Conservation (phyloP, 371 early-diverging fungal species). For the Gilbertella persicaria region DNA sequence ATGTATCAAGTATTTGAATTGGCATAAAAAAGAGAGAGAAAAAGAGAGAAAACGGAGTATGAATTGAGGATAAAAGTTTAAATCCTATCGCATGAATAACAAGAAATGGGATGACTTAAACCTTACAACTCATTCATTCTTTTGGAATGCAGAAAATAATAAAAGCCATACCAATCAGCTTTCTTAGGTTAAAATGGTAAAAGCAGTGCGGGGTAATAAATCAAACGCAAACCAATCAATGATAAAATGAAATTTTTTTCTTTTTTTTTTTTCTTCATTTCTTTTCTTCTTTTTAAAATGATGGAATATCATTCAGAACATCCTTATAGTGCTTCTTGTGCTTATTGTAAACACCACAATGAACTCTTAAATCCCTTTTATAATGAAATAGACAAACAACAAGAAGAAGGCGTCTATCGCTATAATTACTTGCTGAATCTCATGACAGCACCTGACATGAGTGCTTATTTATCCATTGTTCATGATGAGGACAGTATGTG, state of each 20-base stretch:
- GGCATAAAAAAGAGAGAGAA: slow-evolving; percentile 3
- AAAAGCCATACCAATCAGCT: too few species aligned
- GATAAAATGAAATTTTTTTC: too few species aligned
- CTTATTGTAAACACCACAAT: slow-evolving; percentile 16
- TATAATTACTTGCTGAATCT: slow-evolving; percentile 36
- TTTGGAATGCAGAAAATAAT: too few species aligned
- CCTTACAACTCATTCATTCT: too few species aligned
- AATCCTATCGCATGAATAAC: too few species aligned
- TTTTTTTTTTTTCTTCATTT: too few species aligned
- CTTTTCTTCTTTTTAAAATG: too few species aligned
- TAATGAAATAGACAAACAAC: slow-evolving; percentile 9
- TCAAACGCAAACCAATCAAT: too few species aligned
- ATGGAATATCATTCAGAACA: not conserved
- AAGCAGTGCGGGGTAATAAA: too few species aligned
- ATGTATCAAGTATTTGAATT: slow-evolving; percentile 19
- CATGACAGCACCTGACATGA: slow-evolving; percentile 41
- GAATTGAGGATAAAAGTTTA: too few species aligned
- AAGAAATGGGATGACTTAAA: too few species aligned
- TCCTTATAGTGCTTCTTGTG: slow-evolving; percentile 20
- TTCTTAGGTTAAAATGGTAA: too few species aligned
- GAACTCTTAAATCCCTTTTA: slow-evolving; percentile 13
- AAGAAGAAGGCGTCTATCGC: slow-evolving; percentile 19
- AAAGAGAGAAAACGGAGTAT: not conserved
- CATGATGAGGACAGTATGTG: slow-evolving; percentile 36
- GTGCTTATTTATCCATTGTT: slow-evolving; percentile 30